Percentiles rank a stretch among this genome's conserved stretches.
These are phyloP conservation scores for Populus nigra DNA, from an alignment of 345 rosid species.

Conservation along the genomic window DNA sequence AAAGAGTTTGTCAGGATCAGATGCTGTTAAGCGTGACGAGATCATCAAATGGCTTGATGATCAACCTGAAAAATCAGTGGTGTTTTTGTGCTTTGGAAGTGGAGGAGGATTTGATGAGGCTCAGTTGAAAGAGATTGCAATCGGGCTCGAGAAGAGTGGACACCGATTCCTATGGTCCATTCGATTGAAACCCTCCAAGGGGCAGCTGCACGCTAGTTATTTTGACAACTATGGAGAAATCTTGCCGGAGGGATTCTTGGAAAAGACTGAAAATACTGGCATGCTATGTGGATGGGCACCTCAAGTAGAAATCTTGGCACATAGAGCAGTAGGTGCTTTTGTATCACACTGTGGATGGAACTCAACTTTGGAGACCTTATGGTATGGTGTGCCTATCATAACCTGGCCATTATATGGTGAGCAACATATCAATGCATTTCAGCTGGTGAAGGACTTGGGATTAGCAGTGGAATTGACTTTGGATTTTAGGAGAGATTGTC, in stretches of 20 bases:
- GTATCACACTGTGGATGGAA: constrained; percentile 76
- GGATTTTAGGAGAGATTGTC: constrained; percentile 33
- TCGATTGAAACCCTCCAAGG: constrained; percentile 21
- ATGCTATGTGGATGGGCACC: constrained; percentile 54
- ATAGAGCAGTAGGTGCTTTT: constrained; percentile 49
- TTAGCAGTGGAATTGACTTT: constrained; percentile 43
- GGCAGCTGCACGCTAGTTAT: constrained; percentile 15
- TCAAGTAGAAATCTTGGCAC: constrained; percentile 38
- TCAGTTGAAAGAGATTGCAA: constrained; percentile 46
- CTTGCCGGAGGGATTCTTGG: constrained; percentile 43
- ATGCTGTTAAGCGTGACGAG: neutral
- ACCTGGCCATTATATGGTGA: constrained; percentile 57
- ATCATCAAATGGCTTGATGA: constrained; percentile 53
- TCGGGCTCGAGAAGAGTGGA: constrained; percentile 44
- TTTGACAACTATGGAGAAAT: constrained; percentile 22
- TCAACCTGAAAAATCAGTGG: constrained; percentile 48
- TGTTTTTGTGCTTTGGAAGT: constrained; percentile 71
- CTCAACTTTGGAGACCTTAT: constrained; percentile 44
- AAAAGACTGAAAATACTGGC: constrained; percentile 36
- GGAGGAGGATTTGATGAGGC: constrained; percentile 44
- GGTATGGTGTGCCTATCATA: constrained; percentile 48
- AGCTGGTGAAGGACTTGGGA: constrained; percentile 39
- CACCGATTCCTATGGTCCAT: constrained; percentile 53
- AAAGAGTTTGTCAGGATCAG: neutral
- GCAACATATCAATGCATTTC: constrained; percentile 54